These are phyloP conservation scores for Dothistroma septosporum DNA, from an alignment of 2,329 filamentous ascomycete species.

Conservation along the genomic window DNA sequence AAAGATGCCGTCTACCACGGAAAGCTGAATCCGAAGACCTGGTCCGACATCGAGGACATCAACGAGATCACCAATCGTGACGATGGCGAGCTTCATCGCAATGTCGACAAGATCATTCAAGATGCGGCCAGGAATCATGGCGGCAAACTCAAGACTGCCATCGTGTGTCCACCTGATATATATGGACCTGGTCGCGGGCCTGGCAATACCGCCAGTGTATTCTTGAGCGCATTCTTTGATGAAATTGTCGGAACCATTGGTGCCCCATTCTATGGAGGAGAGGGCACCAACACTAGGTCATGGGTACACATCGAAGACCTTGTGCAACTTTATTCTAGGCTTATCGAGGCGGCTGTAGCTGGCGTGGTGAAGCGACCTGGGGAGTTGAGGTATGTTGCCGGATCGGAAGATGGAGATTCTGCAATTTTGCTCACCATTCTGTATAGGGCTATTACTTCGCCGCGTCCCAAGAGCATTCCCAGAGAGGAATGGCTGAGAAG, in stretches of 20 bases:
- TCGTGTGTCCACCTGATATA: conserved; percentile 62
- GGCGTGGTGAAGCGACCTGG: conserved; percentile 33
- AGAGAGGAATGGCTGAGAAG: conserved; percentile 29
- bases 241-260: conserved; percentile 34
- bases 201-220: conserved; percentile 38
- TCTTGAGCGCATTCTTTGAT: conserved; percentile 40
- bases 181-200: conserved; percentile 45
- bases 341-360: conserved; percentile 52
- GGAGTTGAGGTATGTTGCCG: conserved; percentile 11
- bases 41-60: conserved; percentile 51
- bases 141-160: conserved; percentile 51
- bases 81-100: conserved; percentile 55
- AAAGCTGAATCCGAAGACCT: conserved; percentile 41
- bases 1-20: conserved; percentile 39
- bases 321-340: conserved; percentile 48
- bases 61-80: conserved; percentile 52
- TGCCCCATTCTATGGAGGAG: conserved; percentile 45
- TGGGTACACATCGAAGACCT: conserved; percentile 58
- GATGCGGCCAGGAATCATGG: conserved; percentile 41
- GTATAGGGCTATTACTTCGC: conserved; percentile 48
- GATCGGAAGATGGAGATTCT: background rate
- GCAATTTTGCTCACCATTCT: background rate
- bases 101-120: conserved; percentile 63
- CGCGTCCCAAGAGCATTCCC: conserved; percentile 35
- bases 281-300: conserved; percentile 49